These are phyloP conservation scores for Mycosphaerella sp. DNA, from an alignment of 2,329 filamentous ascomycete genomes.

Conservation along the genomic window DNA sequence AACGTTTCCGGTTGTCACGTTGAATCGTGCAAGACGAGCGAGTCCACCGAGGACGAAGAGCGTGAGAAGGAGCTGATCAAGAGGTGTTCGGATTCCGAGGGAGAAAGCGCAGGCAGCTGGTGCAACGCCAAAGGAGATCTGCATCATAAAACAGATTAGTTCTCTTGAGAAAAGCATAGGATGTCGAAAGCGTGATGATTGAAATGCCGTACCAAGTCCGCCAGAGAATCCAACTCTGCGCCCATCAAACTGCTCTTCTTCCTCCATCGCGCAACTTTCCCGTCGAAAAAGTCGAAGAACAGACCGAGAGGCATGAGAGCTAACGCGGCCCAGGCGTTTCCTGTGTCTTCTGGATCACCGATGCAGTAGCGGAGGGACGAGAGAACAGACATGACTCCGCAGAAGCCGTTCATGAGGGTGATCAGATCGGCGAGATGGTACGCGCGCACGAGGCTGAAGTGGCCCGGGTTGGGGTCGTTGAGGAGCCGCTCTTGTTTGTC, in stretches of 20 bases:
- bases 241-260: constrained; percentile 98
- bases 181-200: neutral
- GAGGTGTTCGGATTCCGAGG: constrained; percentile 73
- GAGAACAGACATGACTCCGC: constrained; percentile 91
- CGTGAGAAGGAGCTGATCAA: constrained; percentile 74
- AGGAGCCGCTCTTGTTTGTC: constrained; percentile 74
- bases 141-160: constrained; percentile 3
- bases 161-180: neutral
- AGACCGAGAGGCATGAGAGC: constrained; percentile 84
- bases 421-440: constrained; percentile 77
- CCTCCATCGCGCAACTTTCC: constrained; percentile 91
- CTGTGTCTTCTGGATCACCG: constrained; percentile 52
- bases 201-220: constrained; percentile 72
- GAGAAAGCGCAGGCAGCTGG: constrained; percentile 84
- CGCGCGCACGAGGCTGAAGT: constrained; percentile 57
- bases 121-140: constrained; percentile 94
- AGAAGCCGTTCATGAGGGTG: constrained; percentile 79
- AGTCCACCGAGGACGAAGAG: constrained; percentile 95
- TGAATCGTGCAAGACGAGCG: constrained; percentile 91
- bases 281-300: constrained; percentile 98
- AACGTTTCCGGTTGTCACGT: constrained; percentile 82
- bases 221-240: constrained; percentile 91
- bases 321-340: constrained; percentile 74
- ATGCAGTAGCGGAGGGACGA: constrained; percentile 91
- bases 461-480: constrained; percentile 57